Evolutionary conservation across 352 stramenopile genomes (phyloP).

Genomic region (Phytophthora megakarya): DNA sequence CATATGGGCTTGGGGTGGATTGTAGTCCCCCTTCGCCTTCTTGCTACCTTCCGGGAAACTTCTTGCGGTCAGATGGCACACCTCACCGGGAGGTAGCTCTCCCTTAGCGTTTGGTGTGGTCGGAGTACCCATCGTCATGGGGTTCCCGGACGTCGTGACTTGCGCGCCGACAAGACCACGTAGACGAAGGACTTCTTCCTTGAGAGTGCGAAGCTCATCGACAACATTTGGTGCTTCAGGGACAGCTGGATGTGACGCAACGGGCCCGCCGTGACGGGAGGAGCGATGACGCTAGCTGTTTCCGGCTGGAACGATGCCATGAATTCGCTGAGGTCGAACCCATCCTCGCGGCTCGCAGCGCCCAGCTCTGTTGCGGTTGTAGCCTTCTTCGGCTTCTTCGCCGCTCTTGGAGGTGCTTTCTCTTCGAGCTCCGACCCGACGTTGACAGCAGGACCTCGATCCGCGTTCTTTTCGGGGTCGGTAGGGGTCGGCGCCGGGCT

Average conservation of each 20-base stretch:
- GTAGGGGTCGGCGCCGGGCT: too few relatives aligned
- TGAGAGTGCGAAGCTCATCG: constrained; percentile 1
- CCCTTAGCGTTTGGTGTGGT: neutral
- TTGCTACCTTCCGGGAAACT: constrained; percentile 9
- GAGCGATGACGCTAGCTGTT: neutral
- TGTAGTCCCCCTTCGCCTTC: constrained; percentile 16
- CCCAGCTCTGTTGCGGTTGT: neutral
- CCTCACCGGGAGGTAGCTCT: neutral
- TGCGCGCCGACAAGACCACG: neutral
- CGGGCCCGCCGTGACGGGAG: too few relatives aligned
- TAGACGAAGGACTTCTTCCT: neutral
- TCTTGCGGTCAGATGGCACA: neutral
- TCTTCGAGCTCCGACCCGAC: neutral
- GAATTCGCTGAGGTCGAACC: constrained; percentile 11
- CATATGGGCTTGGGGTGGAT: constrained; percentile 6
- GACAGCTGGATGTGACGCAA: neutral
- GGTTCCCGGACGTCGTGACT: neutral
- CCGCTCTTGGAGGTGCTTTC: neutral
- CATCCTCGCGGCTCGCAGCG: neutral
- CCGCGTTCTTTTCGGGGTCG: neutral
- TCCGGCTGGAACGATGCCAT: constrained; percentile 13
- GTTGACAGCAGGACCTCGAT: neutral
- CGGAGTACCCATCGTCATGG: too few relatives aligned
- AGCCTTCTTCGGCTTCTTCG: constrained; percentile 9
- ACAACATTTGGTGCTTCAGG: neutral